Base-by-base conservation (phyloP, 2,329 filamentous ascomycete species). In the Epichloe bromicola region DNA sequence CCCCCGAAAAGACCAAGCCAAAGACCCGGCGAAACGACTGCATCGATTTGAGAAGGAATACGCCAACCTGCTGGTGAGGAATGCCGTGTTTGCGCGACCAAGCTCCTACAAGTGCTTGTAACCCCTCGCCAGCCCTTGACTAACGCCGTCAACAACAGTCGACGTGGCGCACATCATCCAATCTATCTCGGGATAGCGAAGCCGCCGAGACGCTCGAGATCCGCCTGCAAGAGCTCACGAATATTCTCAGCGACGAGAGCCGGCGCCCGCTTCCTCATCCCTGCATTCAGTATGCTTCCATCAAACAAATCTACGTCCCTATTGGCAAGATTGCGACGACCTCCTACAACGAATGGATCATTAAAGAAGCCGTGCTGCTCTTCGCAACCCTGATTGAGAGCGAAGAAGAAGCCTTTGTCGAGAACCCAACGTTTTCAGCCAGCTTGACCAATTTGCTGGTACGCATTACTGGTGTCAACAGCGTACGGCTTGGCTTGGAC, bases 371-470 rank as follows among this genome's bases (percentile, higher is more conserved):
- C 26, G 85, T 95, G 38, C 74, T 84, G 40, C 83, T 96, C 63
- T 96, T 96, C 67, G 88, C 88, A 52, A 89, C 88, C 15, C 76
- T 98, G 56, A 87, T 97, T 60, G 93, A 98, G 68, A 93, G 89
- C 65, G 93, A 97, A 67, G 90, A 96, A 69, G 93, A 96, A 64
- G 88, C 89, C 37, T 94, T 97, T 61, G 80, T 96, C 46, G 87
- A 94, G 62, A 94, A 86, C 61, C 79, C 84, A 34, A 76, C 80
- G 50, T 98, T 98, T 65, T 88, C 93, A 2, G 80, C 83, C 52
- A 91, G 88, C 60, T 68, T 98, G 62, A 93, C 95, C 62, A 88
- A 88, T 59, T 79, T 98, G 53, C 76, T 96, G 48, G 80, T 88
- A 54, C 82, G 84, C 57, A 88, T 91, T 37, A 83, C 86, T 2